Conservation (phyloP, 768 basidiomycete genomes). For the Mycena filopes region DNA sequence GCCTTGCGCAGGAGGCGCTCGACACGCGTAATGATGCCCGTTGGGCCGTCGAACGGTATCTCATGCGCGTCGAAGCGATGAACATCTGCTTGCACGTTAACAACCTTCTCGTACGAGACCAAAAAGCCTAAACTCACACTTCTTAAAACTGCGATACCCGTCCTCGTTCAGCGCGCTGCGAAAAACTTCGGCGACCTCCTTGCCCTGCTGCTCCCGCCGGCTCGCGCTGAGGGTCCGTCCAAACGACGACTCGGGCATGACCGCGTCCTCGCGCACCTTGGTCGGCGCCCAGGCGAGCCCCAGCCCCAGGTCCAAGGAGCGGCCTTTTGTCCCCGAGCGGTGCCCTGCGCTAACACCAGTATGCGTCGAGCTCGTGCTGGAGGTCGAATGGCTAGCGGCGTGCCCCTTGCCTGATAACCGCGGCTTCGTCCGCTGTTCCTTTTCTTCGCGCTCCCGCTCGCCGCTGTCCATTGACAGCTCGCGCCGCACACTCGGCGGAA, state of each 20-base stretch:
- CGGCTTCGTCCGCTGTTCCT: conserved; percentile 39
- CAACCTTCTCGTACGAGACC: conserved; percentile 11
- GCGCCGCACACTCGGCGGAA: conserved; percentile 40
- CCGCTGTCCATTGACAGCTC: conserved; percentile 23
- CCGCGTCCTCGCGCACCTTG: conserved; percentile 72
- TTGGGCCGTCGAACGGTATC: conserved; percentile 80
- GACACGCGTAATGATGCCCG: conserved; percentile 73
- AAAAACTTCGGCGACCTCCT: conserved; percentile 60
- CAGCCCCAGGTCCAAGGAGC: conserved; percentile 76
- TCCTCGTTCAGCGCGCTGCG: conserved; percentile 56
- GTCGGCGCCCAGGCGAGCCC: conserved; percentile 80
- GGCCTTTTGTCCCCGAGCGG: conserved; percentile 66
- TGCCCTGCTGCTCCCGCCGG: conserved; percentile 35
- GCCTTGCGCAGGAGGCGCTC: conserved; percentile 67
- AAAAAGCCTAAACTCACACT: conserved; percentile 59
- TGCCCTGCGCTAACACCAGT: conserved; percentile 48
- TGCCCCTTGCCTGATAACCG: conserved; percentile 30
- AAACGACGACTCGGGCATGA: conserved; percentile 60
- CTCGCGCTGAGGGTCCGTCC: conserved; percentile 40
- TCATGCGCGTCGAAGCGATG: conserved; percentile 46
- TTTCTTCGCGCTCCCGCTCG: conserved; percentile 39
- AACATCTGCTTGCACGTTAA: conserved; percentile 21
- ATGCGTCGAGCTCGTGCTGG: conserved; percentile 37
- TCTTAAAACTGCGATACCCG: conserved; percentile 65
- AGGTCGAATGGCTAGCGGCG: conserved; percentile 26